Evolutionary conservation across 2,329 filamentous ascomycete genomes (phyloP).

Genomic region (Beauveria asiatica): DNA sequence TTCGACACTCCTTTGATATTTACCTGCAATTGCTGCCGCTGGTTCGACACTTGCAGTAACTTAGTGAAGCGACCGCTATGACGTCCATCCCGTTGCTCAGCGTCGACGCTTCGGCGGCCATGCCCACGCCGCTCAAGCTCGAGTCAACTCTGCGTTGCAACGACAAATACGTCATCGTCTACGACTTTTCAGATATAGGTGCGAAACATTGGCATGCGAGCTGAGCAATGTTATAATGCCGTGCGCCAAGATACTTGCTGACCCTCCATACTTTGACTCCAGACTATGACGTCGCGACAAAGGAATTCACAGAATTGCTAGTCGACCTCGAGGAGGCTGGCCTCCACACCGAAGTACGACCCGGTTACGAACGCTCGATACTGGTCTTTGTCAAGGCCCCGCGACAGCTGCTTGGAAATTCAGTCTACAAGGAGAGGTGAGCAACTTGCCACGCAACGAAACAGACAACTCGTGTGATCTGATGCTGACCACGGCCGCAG

Average conservation of each 20-base stretch:
- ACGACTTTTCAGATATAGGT: constrained; percentile 29
- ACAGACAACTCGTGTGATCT: background rate
- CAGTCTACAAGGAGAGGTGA: constrained; percentile 60
- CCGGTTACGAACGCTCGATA: constrained; percentile 58
- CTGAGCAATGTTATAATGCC: background rate
- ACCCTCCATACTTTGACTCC: background rate
- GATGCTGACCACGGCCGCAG: constrained; percentile 28
- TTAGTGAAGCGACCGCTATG: background rate
- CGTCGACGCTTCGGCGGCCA: background rate
- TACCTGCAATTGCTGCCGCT: background rate
- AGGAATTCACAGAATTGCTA: constrained; percentile 39
- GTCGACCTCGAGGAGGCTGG: constrained; percentile 53
- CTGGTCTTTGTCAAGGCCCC: constrained; percentile 60
- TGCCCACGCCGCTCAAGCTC: background rate
- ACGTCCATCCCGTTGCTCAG: constrained; percentile 2
- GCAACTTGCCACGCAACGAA: background rate
- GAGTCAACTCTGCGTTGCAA: constrained; percentile 17
- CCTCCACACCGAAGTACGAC: constrained; percentile 62
- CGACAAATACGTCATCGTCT: constrained; percentile 33
- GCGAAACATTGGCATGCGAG: constrained; percentile 6
- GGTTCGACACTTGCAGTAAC: background rate
- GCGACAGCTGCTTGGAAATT: constrained; percentile 52
- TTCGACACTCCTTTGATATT: background rate
- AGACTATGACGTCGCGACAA: constrained; percentile 27
- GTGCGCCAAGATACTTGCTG: background rate